phyloP scores from a whole-genome alignment of 2,329 filamentous ascomycete genomes.

The Didymella pinodella region DNA sequence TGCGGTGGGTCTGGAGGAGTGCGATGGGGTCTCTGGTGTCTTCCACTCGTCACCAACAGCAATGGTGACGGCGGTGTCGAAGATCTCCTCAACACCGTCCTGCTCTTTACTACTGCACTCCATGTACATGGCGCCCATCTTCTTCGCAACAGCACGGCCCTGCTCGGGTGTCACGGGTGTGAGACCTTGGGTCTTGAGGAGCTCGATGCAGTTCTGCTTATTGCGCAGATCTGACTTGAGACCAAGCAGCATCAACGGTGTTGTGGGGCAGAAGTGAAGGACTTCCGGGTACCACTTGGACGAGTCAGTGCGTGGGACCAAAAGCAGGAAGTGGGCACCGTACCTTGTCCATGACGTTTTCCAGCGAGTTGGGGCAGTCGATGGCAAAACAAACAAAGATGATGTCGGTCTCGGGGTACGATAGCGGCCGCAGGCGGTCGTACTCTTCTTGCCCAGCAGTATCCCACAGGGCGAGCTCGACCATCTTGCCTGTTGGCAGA shows the following conservation, averaged over 20 bases:
- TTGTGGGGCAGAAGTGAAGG: conserved; percentile 97
- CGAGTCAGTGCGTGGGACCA: conserved; percentile 36
- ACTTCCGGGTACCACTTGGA: conserved; percentile 98
- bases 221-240: conserved; percentile 95
- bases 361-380: conserved; percentile 96
- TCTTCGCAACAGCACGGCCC: conserved; percentile 83
- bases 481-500: conserved; percentile 85
- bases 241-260: conserved; percentile 91
- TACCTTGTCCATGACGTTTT: conserved; percentile 99
- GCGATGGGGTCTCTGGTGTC: conserved; percentile 31
- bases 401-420: conserved; percentile 96
- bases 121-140: conserved; percentile 96
- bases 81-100: conserved; percentile 94
- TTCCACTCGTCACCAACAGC: conserved; percentile 76
- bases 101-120: conserved; percentile 99
- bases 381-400: conserved; percentile 99
- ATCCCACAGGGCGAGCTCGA: conserved; percentile 97
- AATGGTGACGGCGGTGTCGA: conserved; percentile 87
- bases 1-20: conserved; percentile 27
- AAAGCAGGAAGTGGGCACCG: conserved; percentile 28
- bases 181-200: conserved; percentile 96
- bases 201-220: conserved; percentile 97
- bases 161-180: conserved; percentile 94
- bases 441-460: conserved; percentile 99
- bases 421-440: conserved; percentile 91